Evolutionary conservation across 2,329 filamentous ascomycete species (phyloP).

Genomic region (Pseudocercospora fijiensis): DNA sequence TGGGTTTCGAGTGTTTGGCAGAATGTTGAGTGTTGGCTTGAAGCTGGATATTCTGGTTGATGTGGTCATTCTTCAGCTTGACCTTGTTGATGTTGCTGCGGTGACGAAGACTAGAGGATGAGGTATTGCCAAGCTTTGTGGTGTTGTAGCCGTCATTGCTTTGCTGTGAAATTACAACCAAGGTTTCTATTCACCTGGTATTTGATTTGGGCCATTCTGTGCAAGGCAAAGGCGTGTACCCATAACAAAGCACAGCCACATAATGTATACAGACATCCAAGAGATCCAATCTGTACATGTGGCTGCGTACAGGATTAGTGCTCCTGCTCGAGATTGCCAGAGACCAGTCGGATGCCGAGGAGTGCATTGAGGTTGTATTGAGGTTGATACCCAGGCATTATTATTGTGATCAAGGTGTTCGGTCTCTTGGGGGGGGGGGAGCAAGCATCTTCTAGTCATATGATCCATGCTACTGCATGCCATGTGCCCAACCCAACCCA

Average conservation of each 20-base stretch:
- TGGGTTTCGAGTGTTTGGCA: conserved; percentile 21
- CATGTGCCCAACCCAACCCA: not conserved
- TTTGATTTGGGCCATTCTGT: not conserved
- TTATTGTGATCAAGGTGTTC: not conserved
- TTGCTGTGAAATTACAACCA: not conserved
- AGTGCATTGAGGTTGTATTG: not conserved
- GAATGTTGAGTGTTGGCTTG: conserved; percentile 22
- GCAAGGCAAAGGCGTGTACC: not conserved
- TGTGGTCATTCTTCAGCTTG: conserved; percentile 24
- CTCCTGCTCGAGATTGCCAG: not conserved
- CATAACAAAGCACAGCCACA: not conserved
- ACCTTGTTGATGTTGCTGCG: conserved; percentile 16
- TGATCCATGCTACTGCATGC: not conserved
- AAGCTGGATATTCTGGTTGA: conserved; percentile 25
- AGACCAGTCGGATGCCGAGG: not conserved
- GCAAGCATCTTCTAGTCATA: not conserved
- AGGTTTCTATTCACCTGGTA: not conserved
- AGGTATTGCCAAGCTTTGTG: not conserved
- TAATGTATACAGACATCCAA: not conserved
- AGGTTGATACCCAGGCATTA: not conserved
- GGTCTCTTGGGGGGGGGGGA: not conserved
- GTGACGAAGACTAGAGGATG: not conserved
- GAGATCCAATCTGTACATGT: not conserved
- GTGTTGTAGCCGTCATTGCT: not conserved
- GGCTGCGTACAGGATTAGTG: not conserved